These are phyloP conservation scores for Hymenoscyphus fructigenus DNA, from an alignment of 2,329 filamentous ascomycete genomes.

Conservation along the genomic window DNA sequence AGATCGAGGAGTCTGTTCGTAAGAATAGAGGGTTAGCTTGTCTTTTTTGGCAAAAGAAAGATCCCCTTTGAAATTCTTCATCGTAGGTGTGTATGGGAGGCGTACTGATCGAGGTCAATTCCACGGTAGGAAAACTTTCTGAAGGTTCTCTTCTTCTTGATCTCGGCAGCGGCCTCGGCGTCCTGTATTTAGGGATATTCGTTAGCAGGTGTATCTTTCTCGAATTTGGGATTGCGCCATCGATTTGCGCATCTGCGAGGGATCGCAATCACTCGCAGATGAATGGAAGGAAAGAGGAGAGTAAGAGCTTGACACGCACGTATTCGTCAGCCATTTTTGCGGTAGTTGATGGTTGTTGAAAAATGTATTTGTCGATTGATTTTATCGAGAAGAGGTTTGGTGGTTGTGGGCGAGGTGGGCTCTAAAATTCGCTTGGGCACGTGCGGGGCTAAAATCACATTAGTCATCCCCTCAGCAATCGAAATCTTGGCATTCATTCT, in stretches of 20 bases:
- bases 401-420: too few relatives aligned
- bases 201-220: constrained; percentile 35
- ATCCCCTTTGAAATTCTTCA: constrained; percentile 37
- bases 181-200: constrained; percentile 57
- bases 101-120: constrained; percentile 99
- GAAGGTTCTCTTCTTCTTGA: constrained; percentile 99
- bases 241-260: neutral
- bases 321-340: constrained; percentile 83
- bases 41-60: constrained; percentile 21
- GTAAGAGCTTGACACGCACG: constrained; percentile 51
- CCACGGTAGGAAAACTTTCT: constrained; percentile 99
- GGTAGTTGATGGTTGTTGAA: constrained; percentile 38
- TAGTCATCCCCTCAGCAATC: constrained; percentile 14
- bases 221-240: neutral
- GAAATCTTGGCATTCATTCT: constrained; percentile 9
- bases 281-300: neutral
- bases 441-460: constrained; percentile 16
- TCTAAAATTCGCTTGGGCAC: constrained; percentile 15
- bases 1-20: constrained; percentile 88
- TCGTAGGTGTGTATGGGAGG: constrained; percentile 34
- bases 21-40: constrained; percentile 37
- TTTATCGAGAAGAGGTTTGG: constrained; percentile 10
- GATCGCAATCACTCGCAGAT: neutral
- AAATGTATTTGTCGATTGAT: constrained; percentile 26
- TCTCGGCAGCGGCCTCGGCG: constrained; percentile 96